Evolutionary conservation across 371 early-diverging fungal species (phyloP).

Genomic region (Entomophthora muscae): DNA sequence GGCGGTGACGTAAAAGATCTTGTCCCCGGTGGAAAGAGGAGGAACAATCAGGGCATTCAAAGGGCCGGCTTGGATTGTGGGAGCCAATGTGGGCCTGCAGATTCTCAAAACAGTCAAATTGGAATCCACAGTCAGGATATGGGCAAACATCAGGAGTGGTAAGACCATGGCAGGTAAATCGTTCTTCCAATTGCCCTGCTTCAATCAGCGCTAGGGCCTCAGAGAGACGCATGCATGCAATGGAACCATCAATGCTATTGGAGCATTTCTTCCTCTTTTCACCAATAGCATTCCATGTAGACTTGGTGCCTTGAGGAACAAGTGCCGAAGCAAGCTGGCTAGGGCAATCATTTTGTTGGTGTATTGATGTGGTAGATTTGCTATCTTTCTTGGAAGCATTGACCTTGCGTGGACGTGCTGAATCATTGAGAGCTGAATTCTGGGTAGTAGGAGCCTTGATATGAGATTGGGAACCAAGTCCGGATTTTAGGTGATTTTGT

Average conservation of each 20-base stretch:
- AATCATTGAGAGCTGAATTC: not conserved
- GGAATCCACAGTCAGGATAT: not conserved
- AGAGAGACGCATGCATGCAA: not conserved
- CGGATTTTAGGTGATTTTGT: not conserved
- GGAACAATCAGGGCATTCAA: conserved; percentile 22
- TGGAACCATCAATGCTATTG: not conserved
- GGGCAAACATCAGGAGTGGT: not conserved
- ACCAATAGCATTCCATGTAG: not conserved
- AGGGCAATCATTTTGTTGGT: not conserved
- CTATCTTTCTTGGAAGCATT: not conserved
- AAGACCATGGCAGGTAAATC: not conserved
- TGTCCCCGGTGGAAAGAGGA: conserved; percentile 32
- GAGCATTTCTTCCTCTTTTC: not conserved
- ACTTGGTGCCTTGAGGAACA: not conserved
- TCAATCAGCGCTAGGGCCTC: not conserved
- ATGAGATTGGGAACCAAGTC: not conserved
- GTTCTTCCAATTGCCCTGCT: not conserved
- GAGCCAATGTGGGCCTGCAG: not conserved
- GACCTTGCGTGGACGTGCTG: not conserved
- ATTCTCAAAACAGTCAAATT: not conserved
- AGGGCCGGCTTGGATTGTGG: conserved; percentile 12
- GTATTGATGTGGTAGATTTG: not conserved
- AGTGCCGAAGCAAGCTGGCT: not conserved
- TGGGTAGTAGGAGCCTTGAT: not conserved
- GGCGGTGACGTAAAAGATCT: conserved; percentile 34